Evolutionary conservation across 1,284 basidiomycete species (phyloP).

Genomic region (Trichosporon coremiiforme): DNA sequence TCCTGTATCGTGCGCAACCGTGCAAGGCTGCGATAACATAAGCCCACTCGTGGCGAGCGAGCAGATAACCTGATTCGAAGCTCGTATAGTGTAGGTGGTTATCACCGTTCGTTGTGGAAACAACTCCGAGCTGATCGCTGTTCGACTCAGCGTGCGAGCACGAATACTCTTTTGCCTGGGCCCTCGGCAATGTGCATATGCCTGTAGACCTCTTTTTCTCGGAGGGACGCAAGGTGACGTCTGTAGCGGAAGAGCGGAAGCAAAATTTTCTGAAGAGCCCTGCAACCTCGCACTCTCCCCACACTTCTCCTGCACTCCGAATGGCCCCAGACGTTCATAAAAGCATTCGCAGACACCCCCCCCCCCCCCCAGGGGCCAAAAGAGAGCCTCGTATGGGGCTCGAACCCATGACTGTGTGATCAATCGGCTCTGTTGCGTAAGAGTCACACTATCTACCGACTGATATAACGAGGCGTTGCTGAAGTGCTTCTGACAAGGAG

Average conservation of each 20-base stretch:
- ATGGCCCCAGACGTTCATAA: background rate
- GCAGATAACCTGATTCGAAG: background rate
- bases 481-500: background rate
- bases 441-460: slow-evolving; percentile 20
- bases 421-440: slow-evolving; percentile 11
- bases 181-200: too few relatives aligned
- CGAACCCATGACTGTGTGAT: slow-evolving; percentile 20
- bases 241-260: background rate
- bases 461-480: slow-evolving; percentile 18
- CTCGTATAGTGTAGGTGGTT: slow-evolving; percentile 20
- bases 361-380: background rate
- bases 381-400: slow-evolving; percentile 19
- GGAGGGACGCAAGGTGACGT: background rate
- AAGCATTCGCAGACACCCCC: background rate
- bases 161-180: background rate
- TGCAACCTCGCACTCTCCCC: background rate
- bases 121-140: slow-evolving; percentile 2
- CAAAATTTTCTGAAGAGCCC: background rate
- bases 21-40: background rate
- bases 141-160: slow-evolving; percentile 20
- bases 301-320: background rate
- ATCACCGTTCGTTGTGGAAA: slow-evolving; percentile 14
- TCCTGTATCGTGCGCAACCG: too few relatives aligned
- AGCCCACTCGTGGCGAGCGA: background rate
- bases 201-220: background rate